Percentiles rank a stretch among this genome's conserved stretches.
phyloP scores from a whole-genome alignment of 805 yeast species.

The Hermanozyma aechmeae region DNA sequence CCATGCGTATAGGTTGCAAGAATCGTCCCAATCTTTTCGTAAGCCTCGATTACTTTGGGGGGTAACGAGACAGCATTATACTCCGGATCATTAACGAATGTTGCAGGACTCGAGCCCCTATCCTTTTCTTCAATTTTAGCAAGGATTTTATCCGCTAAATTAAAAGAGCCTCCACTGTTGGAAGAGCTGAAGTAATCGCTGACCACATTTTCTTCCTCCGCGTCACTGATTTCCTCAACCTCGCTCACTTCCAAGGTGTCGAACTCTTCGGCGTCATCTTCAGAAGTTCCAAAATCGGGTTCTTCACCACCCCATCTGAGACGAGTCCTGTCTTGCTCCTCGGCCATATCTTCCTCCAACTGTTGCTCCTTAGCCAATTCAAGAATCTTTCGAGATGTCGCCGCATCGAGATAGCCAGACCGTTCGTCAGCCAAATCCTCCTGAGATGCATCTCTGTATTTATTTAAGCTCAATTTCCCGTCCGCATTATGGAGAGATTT shows the following conservation, averaged over 20 bases:
- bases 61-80: conserved; percentile 78
- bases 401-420: conserved; percentile 72
- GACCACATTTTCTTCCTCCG: conserved; percentile 55
- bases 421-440: too few relatives aligned
- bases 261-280: conserved; percentile 31
- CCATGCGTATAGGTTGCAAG: conserved; percentile 90
- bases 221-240: conserved; percentile 34
- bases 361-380: conserved; percentile 90
- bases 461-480: too few relatives aligned
- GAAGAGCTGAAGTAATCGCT: too few relatives aligned
- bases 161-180: conserved; percentile 36
- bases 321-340: conserved; percentile 46
- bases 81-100: too few relatives aligned
- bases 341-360: conserved; percentile 62
- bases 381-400: conserved; percentile 74
- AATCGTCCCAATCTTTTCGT: conserved; percentile 82
- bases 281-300: too few relatives aligned
- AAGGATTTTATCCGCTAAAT: conserved; percentile 88
- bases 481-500: too few relatives aligned
- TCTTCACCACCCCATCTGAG: neutral
- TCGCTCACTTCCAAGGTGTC: conserved; percentile 49
- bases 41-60: conserved; percentile 93
- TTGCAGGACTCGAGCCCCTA: too few relatives aligned
- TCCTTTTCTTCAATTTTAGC: conserved; percentile 80
- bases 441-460: too few relatives aligned